These are phyloP conservation scores for Wickerhamiella qilinensis DNA, from an alignment of 805 yeast genomes.

Conservation along the genomic window DNA sequence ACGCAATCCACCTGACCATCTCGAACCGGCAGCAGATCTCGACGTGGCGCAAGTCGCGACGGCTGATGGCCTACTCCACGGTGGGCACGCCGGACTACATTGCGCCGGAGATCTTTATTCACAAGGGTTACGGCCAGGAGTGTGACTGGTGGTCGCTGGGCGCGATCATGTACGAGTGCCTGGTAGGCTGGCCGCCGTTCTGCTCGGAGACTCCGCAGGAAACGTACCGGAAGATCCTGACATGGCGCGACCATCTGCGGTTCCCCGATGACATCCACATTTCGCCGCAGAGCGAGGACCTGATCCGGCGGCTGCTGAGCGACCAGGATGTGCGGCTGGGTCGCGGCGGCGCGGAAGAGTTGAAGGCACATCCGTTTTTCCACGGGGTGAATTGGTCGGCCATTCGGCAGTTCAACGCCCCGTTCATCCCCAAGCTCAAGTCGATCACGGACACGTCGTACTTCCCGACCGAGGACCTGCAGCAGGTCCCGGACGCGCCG, in stretches of 20 bases:
- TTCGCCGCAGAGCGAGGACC: constrained; percentile 76
- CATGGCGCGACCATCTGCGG: constrained; percentile 76
- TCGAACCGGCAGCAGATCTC: constrained; percentile 89
- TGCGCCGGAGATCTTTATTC: constrained; percentile 86
- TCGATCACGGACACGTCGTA: constrained; percentile 92
- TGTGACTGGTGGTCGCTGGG: constrained; percentile 98
- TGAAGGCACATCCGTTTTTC: constrained; percentile 81
- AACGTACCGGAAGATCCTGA: constrained; percentile 77
- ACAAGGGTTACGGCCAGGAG: constrained; percentile 91
- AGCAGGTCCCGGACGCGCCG: constrained; percentile 86
- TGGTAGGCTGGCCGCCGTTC: constrained; percentile 95
- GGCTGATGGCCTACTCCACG: constrained; percentile 89
- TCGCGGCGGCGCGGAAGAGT: constrained; percentile 83
- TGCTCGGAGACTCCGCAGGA: constrained; percentile 92
- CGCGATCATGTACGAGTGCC: constrained; percentile 91
- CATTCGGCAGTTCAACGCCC: constrained; percentile 77
- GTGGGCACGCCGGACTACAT: constrained; percentile 95
- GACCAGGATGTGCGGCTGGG: constrained; percentile 71
- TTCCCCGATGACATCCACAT: constrained; percentile 88
- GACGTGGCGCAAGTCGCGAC: constrained; percentile 85
- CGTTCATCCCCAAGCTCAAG: constrained; percentile 80
- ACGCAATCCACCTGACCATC: constrained; percentile 89
- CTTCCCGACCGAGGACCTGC: constrained; percentile 95
- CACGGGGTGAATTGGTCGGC: constrained; percentile 93
- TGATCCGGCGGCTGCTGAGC: constrained; percentile 61